These are phyloP conservation scores for Ceratocystis variospora DNA, from an alignment of 2,329 filamentous ascomycete genomes.

Conservation along the genomic window DNA sequence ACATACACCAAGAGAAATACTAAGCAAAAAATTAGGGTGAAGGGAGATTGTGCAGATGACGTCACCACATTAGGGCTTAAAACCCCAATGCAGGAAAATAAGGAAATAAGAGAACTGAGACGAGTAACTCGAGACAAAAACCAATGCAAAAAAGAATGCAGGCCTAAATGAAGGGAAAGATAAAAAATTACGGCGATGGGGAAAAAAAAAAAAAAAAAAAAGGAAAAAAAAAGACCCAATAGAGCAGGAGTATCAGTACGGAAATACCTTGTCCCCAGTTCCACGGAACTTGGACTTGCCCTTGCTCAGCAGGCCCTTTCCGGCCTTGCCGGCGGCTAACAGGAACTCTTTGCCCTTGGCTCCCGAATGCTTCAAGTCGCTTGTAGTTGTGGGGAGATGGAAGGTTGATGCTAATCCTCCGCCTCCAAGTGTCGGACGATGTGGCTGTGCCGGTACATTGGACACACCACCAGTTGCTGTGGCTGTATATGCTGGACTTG, in stretches of 20 bases:
- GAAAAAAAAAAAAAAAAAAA: neutral
- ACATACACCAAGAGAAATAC: neutral
- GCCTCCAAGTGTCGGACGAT: conserved; percentile 22
- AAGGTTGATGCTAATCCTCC: conserved; percentile 28
- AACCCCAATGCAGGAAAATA: neutral
- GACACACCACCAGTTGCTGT: neutral
- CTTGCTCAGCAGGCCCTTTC: conserved; percentile 72
- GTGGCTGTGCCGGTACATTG: conserved; percentile 9
- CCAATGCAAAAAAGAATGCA: neutral
- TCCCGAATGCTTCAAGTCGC: conserved; percentile 40
- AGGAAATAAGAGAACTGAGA: neutral
- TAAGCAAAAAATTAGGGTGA: neutral
- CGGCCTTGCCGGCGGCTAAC: conserved; percentile 73
- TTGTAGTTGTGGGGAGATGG: conserved; percentile 25
- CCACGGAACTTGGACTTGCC: conserved; percentile 69
- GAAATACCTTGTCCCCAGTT: conserved; percentile 78
- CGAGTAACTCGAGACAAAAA: neutral
- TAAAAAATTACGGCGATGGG: neutral
- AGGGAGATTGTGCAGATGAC: neutral
- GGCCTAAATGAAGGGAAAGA: neutral
- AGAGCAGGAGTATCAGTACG: conserved; percentile 29
- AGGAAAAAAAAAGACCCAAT: neutral
- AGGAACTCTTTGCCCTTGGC: conserved; percentile 79
- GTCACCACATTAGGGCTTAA: neutral
- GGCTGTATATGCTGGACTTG: neutral